Evolutionary conservation across 192 early-diverging fungal species (phyloP).

Genomic region (Mortierella antarctica): DNA sequence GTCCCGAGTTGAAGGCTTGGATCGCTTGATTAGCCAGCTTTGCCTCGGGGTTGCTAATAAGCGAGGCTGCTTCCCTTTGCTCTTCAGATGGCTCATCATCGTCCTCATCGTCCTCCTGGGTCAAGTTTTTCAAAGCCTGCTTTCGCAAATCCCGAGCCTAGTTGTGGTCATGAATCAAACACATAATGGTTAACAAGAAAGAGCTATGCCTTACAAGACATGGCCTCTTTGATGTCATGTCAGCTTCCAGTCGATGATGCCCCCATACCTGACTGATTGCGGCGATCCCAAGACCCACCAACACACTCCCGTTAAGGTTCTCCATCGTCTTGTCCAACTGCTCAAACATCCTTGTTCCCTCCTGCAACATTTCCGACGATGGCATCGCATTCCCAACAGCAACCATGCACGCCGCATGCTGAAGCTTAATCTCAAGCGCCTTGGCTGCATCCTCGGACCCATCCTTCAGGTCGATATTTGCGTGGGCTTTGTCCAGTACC

Average conservation of each 20-base stretch:
- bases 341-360: conserved; percentile 37
- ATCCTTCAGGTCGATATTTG: conserved; percentile 52
- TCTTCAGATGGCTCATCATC: conserved; percentile 28
- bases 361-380: conserved; percentile 36
- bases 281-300: conserved; percentile 38
- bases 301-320: conserved; percentile 15
- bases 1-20: conserved; percentile 21
- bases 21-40: conserved; percentile 8
- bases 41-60: conserved; percentile 21
- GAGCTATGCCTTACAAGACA: no score
- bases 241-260: neutral
- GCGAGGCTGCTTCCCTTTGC: conserved; percentile 22
- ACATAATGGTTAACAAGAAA: no score
- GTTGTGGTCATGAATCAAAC: no score
- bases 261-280: conserved; percentile 26
- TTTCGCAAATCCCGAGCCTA: conserved; percentile 25
- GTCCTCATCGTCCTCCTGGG: conserved; percentile 16
- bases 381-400: conserved; percentile 34
- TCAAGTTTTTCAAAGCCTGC: conserved; percentile 13
- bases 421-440: conserved; percentile 32
- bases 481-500: conserved; percentile 55
- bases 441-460: conserved; percentile 26
- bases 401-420: conserved; percentile 44
- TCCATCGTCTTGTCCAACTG: conserved; percentile 39
- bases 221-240: no score